These are phyloP conservation scores for Trichoderma brevicompactum DNA, from an alignment of 2,329 filamentous ascomycete genomes.

Conservation along the genomic window DNA sequence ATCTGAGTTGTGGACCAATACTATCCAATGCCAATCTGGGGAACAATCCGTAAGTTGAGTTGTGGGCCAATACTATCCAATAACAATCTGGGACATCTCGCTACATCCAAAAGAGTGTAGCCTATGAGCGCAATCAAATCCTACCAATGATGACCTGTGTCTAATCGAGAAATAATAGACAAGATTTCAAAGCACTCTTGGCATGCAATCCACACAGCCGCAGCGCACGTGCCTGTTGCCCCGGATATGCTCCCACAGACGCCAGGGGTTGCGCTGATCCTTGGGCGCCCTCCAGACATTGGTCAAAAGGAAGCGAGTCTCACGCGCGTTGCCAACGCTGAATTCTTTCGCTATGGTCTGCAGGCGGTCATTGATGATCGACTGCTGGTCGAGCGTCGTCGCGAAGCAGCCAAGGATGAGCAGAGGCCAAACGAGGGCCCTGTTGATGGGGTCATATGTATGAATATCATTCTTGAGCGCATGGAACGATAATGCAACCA, in stretches of 20 bases:
- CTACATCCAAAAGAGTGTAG: too few relatives aligned
- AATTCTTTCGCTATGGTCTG: slow-evolving; percentile 44
- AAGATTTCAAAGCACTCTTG: background rate
- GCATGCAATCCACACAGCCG: background rate
- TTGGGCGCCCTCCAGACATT: slow-evolving; percentile 47
- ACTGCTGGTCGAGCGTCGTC: slow-evolving; percentile 40
- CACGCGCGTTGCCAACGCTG: slow-evolving; percentile 51
- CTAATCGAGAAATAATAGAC: too few relatives aligned
- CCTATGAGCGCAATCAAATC: too few relatives aligned
- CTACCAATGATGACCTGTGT: too few relatives aligned
- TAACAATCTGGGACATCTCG: too few relatives aligned
- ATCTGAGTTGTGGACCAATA: too few relatives aligned
- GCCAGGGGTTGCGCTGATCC: slow-evolving; percentile 47
- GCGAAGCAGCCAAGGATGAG: slow-evolving; percentile 46
- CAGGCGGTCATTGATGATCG: slow-evolving; percentile 40
- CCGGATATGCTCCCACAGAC: slow-evolving; percentile 50
- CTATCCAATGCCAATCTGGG: too few relatives aligned
- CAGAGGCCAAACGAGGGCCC: slow-evolving; percentile 47
- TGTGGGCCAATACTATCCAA: too few relatives aligned
- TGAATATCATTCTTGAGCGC: slow-evolving; percentile 31
- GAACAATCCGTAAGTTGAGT: too few relatives aligned
- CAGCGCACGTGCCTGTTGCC: slow-evolving; percentile 43
- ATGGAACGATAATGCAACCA: too few relatives aligned
- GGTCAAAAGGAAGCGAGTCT: slow-evolving; percentile 48
- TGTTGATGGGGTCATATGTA: slow-evolving; percentile 44